Conservation (phyloP, 2,329 filamentous ascomycete genomes). For the Fusarium circinatum region DNA sequence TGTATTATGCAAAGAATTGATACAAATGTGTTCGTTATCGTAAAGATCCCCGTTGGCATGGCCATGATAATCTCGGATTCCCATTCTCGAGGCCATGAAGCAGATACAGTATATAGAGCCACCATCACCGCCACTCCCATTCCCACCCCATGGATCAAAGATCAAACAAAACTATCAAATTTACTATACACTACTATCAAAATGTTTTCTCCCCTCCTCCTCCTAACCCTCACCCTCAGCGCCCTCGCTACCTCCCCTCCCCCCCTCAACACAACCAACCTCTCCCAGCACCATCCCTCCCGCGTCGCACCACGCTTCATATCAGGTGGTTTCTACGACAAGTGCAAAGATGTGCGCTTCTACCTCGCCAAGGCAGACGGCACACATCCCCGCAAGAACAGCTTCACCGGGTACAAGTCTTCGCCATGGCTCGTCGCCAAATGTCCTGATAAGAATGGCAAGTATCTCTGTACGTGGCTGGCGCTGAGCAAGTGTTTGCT, state of each 20-base stretch:
- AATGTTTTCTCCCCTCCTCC: background rate
- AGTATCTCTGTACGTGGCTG: slow-evolving; percentile 27
- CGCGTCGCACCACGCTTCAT: slow-evolving; percentile 1
- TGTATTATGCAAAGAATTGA: background rate
- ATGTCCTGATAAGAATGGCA: slow-evolving; percentile 19
- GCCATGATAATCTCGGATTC: background rate
- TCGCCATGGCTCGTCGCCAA: slow-evolving; percentile 25
- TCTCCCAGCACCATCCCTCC: background rate
- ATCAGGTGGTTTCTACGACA: slow-evolving; percentile 17
- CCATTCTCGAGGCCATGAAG: background rate
- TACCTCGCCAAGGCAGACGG: slow-evolving; percentile 25
- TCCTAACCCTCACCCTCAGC: background rate
- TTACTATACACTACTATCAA: background rate
- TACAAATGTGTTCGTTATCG: background rate
- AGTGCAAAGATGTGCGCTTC: slow-evolving; percentile 28
- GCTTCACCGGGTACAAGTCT: slow-evolving; percentile 8
- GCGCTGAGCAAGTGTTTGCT: slow-evolving; percentile 28
- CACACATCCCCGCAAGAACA: background rate
- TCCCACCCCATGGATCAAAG: background rate
- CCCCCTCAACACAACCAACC: background rate
- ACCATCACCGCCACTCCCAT: background rate
- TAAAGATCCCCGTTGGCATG: too few relatives aligned
- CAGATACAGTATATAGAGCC: background rate
- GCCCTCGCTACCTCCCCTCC: background rate
- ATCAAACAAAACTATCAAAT: background rate